Evolutionary conservation across 345 rosid species (phyloP).

Genomic region (Brassica juncea): DNA sequence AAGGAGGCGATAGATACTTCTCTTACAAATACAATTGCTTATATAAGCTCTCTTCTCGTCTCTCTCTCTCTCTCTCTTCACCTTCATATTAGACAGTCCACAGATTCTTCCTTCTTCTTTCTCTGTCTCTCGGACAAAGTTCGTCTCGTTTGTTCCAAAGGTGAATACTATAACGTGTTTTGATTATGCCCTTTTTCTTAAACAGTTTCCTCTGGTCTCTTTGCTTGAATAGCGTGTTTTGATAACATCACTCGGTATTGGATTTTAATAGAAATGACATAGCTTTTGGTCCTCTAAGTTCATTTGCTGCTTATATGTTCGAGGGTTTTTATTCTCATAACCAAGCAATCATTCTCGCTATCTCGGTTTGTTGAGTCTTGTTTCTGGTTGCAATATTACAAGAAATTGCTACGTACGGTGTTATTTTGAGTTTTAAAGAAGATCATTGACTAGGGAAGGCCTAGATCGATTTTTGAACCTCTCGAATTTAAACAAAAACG

Average conservation of each 20-base stretch:
- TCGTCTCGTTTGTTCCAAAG: not conserved
- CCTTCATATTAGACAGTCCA: constrained; percentile 19
- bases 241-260: too few relatives aligned
- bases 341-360: not conserved
- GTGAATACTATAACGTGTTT: not conserved
- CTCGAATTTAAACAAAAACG: too few relatives aligned
- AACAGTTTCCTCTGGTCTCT: constrained; percentile 10
- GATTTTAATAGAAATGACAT: too few relatives aligned
- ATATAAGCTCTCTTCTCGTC: constrained; percentile 30
- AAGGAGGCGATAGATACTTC: constrained; percentile 33
- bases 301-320: too few relatives aligned
- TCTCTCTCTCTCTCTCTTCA: constrained; percentile 2
- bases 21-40: constrained; percentile 16
- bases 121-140: constrained; percentile 19
- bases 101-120: constrained; percentile 11
- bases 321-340: too few relatives aligned
- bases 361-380: not conserved
- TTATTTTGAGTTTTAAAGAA: not conserved
- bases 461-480: too few relatives aligned
- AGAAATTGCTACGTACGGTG: too few relatives aligned
- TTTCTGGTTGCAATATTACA: too few relatives aligned
- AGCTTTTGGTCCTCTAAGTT: too few relatives aligned
- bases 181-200: not conserved
- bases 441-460: too few relatives aligned
- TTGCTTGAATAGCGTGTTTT: not conserved